These are phyloP conservation scores for Debaryomyces castellii DNA, from an alignment of 805 yeast species.

Conservation along the genomic window DNA sequence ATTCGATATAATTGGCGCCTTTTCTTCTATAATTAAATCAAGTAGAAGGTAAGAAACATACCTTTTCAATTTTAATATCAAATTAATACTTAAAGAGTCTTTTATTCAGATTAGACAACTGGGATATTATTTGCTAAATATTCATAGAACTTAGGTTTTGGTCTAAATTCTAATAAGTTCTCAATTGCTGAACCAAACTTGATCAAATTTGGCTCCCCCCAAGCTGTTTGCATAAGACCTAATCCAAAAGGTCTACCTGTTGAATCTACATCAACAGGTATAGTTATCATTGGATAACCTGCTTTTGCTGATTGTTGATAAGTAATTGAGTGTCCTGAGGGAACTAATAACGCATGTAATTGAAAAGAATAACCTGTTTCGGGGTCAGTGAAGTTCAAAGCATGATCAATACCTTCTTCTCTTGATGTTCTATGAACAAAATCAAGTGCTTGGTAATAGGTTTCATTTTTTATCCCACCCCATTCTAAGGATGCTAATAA, in stretches of 20 bases:
- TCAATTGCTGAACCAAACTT: conserved; percentile 27
- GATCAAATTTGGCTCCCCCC: conserved; percentile 24
- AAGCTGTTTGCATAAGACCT: conserved; percentile 26
- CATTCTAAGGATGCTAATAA: conserved; percentile 20
- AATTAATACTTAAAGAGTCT: too few species aligned
- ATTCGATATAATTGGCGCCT: too few species aligned
- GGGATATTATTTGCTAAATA: conserved; percentile 23
- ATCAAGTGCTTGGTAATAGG: conserved; percentile 26
- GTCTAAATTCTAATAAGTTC: conserved; percentile 16
- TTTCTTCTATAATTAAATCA: too few species aligned
- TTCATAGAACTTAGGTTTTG: conserved; percentile 18
- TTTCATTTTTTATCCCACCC: conserved; percentile 23
- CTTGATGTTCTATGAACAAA: conserved; percentile 24
- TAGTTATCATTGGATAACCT: conserved; percentile 25
- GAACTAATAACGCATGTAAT: conserved; percentile 12
- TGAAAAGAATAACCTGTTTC: conserved; percentile 19
- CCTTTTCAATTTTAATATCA: too few species aligned
- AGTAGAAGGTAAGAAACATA: too few species aligned
- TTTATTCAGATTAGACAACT: conserved; percentile 6
- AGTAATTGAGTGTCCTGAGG: conserved; percentile 16
- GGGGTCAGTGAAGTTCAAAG: conserved; percentile 13
- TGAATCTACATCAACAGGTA: conserved; percentile 19
- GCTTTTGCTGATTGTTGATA: conserved; percentile 30
- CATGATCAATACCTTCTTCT: conserved; percentile 24
- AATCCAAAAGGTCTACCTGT: conserved; percentile 25